Evolutionary conservation across 1,139 yeast species (phyloP).

Genomic region (Saccharomyces hybrid): DNA sequence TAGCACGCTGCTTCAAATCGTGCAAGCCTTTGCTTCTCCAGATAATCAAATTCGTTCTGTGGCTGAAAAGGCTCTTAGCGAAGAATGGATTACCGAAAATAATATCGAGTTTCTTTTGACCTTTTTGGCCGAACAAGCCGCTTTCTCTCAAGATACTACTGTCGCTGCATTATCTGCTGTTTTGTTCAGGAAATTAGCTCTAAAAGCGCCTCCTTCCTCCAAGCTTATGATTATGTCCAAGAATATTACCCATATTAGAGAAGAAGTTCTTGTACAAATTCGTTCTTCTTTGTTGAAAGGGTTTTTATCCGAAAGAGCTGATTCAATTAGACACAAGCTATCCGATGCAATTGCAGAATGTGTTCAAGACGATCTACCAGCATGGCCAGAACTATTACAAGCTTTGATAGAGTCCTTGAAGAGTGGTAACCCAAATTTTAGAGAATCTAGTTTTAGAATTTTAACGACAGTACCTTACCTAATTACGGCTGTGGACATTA

Average conservation of each 20-base stretch:
- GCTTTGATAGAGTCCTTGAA: conserved; percentile 59
- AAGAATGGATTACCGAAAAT: conserved; percentile 62
- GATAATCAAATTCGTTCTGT: conserved; percentile 66
- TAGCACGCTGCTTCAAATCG: conserved; percentile 48
- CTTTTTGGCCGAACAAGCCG: conserved; percentile 78
- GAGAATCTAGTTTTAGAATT: conserved; percentile 89
- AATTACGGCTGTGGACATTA: conserved; percentile 51
- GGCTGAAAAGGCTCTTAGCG: conserved; percentile 69
- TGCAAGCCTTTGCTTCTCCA: conserved; percentile 66
- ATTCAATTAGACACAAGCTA: conserved; percentile 74
- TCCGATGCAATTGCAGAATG: conserved; percentile 93
- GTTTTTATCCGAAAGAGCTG: conserved; percentile 44
- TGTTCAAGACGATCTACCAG: conserved; percentile 55
- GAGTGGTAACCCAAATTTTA: conserved; percentile 37
- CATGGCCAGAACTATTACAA: conserved; percentile 76
- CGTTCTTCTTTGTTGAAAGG: conserved; percentile 38
- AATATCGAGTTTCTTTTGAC: conserved; percentile 63
- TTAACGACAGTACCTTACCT: conserved; percentile 78
- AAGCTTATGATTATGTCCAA: conserved; percentile 59
- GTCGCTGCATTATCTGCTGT: conserved; percentile 58
- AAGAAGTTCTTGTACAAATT: conserved; percentile 53
- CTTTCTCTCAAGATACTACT: conserved; percentile 31
- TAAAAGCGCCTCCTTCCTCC: conserved; percentile 47
- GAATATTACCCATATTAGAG: conserved; percentile 63
- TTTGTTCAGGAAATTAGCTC: conserved; percentile 77